phyloP scores from a whole-genome alignment of 306 rosid species.

The Malus fusca region DNA sequence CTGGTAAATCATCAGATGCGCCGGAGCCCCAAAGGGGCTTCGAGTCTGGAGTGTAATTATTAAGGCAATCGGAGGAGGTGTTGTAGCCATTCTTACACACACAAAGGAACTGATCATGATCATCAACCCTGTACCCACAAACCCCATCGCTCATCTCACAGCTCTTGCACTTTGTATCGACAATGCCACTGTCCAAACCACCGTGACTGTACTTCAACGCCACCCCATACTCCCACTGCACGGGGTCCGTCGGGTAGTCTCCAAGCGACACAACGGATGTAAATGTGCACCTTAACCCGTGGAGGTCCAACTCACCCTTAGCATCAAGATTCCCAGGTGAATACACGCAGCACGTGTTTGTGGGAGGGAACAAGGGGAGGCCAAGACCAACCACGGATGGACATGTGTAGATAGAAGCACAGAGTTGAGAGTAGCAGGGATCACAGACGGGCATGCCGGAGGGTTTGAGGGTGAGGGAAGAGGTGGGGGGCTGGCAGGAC shows the following conservation, averaged over 20 bases:
- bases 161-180: slow-evolving; percentile 29
- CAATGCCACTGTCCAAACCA: slow-evolving; percentile 26
- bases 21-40: slow-evolving; percentile 21
- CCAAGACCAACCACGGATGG: slow-evolving; percentile 39
- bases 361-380: slow-evolving; percentile 44
- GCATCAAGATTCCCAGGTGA: slow-evolving; percentile 45
- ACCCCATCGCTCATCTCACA: slow-evolving; percentile 61
- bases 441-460: slow-evolving; percentile 38
- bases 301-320: slow-evolving; percentile 38
- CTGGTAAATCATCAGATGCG: slow-evolving; percentile 12
- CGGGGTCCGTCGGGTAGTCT: slow-evolving; percentile 44
- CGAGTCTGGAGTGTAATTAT: slow-evolving; percentile 12
- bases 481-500: slow-evolving; percentile 36
- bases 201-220: slow-evolving; percentile 31
- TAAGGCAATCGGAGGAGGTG: slow-evolving; percentile 44
- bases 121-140: slow-evolving; percentile 38
- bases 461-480: slow-evolving; percentile 26
- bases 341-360: slow-evolving; percentile 61
- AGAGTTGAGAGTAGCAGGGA: slow-evolving; percentile 39
- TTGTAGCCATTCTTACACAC: slow-evolving; percentile 47
- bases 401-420: slow-evolving; percentile 55
- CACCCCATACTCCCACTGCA: slow-evolving; percentile 52
- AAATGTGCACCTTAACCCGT: slow-evolving; percentile 33
- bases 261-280: slow-evolving; percentile 44
- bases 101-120: slow-evolving; percentile 44